Evolutionary conservation across 2,329 filamentous ascomycete species (phyloP).

Genomic region (Exophiala aquamarina): DNA sequence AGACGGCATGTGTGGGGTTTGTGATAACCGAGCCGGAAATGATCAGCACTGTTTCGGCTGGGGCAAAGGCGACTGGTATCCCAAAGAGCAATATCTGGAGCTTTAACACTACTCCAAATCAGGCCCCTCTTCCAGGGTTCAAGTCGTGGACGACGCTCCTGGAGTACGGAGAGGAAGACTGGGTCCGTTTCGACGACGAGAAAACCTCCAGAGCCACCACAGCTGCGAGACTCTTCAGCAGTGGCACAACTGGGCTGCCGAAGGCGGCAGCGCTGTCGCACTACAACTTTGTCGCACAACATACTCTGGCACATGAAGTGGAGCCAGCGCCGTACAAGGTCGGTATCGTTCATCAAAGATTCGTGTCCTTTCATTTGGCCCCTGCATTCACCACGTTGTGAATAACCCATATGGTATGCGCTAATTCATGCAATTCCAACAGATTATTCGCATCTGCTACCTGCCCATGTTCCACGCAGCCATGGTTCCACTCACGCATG

Average conservation of each 20-base stretch:
- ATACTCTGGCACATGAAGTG: slow-evolving; percentile 38
- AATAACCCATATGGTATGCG: background rate
- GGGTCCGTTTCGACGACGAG: slow-evolving; percentile 45
- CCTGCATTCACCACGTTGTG: background rate
- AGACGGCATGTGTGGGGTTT: slow-evolving; percentile 43
- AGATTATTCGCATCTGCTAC: slow-evolving; percentile 13
- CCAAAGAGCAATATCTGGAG: slow-evolving; percentile 6
- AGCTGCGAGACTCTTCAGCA: slow-evolving; percentile 54
- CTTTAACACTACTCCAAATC: slow-evolving; percentile 36
- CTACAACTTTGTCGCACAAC: slow-evolving; percentile 57
- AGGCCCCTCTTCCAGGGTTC: slow-evolving; percentile 39
- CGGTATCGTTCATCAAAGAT: too few relatives aligned
- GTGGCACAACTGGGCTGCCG: slow-evolving; percentile 65
- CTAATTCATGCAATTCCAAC: background rate
- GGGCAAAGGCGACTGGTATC: slow-evolving; percentile 6
- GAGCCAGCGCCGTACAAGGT: slow-evolving; percentile 12
- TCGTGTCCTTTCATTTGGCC: too few relatives aligned
- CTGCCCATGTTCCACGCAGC: slow-evolving; percentile 57
- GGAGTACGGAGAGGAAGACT: slow-evolving; percentile 46
- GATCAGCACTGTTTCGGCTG: slow-evolving; percentile 2
- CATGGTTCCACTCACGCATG: slow-evolving; percentile 45
- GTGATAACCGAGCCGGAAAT: slow-evolving; percentile 43
- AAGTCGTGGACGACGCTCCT: slow-evolving; percentile 49
- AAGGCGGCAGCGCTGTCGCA: slow-evolving; percentile 62
- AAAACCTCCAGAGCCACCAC: slow-evolving; percentile 41